Evolutionary conservation across 805 yeast species (phyloP), one percentile per base, ranked within the genome.

Genomic region (Yamadazyma ubonensis): DNA sequence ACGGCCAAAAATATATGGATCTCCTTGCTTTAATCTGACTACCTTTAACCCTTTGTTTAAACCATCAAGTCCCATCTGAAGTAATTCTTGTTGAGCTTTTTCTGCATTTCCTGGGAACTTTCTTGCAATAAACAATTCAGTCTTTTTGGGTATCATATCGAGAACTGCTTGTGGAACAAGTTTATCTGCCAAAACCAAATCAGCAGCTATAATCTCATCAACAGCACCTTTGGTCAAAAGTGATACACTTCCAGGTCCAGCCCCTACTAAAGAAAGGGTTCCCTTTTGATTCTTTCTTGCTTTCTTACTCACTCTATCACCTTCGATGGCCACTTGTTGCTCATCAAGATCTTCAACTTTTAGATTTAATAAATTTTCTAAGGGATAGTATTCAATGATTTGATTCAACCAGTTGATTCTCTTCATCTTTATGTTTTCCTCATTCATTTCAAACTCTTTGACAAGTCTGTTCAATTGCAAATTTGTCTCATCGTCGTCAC

Each of bases 91-190:
- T 61, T 91, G 98, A 0, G 98, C 98, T 34, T 76, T 75, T 54
- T 89, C 96, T 1, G 98, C 97, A 58, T 91, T 91, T 1, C 98
- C 98, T 2, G 98, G 98, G 64, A 89, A 91, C 60, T 91, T 91
- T 29, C 88, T 75, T 2, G 98, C 98, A 43, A 91, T 89, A 57
- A 85, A 88, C 3, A 83, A 68, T 32, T 81, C 82, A 1, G 95
- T 86, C 20, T 66, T 45, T 21, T 71, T 70, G 0, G 97, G 97
- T n/a, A 91, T 82, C 14, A 90, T 63, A 32, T 83, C 86, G 25
- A 91, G 65, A 1, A 91, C 95, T 51, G 82, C 83, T 51, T 84
- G 86, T 3, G 98, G 98, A 0, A 91, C 97, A 18, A 91, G 71
- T 55, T 91, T 91, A 58, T 91, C 98, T 1, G 97, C 95, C 29